A percentile compares a stretch with the other conserved stretches of the same genome.
These are phyloP conservation scores for Carex scoparia DNA, from an alignment of 176 grass and related monocot genomes.

Conservation along the genomic window DNA sequence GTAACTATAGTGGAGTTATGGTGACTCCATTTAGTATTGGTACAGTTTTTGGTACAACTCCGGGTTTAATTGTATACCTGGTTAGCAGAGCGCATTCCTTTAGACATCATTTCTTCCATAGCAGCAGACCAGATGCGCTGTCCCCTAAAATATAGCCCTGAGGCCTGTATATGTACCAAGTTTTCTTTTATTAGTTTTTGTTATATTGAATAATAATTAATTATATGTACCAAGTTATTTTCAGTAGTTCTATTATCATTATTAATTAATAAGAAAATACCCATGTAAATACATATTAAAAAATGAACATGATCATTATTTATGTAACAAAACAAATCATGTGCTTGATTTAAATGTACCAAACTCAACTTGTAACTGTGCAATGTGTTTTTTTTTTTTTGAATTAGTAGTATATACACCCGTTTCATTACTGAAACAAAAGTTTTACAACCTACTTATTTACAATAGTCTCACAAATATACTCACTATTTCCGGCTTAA, in stretches of 20 bases:
- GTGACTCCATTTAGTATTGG: background rate
- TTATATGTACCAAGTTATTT: background rate
- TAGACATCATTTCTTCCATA: constrained; percentile 62
- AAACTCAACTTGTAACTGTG: background rate
- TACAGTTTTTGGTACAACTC: background rate
- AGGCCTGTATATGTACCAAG: constrained; percentile 17
- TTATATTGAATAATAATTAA: background rate
- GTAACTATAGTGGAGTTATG: background rate
- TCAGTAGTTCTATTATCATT: background rate
- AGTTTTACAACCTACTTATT: too few species aligned
- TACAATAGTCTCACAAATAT: too few species aligned
- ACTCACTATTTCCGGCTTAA: too few species aligned
- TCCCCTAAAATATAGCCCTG: constrained; percentile 56
- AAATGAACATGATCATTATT: background rate
- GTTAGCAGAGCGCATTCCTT: constrained; percentile 51
- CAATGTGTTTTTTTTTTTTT: background rate
- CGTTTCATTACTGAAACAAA: too few species aligned
- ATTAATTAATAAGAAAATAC: background rate
- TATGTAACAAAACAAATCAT: constrained; percentile 14
- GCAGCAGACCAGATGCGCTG: constrained; percentile 68
- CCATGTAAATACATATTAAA: background rate
- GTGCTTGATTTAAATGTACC: constrained; percentile 16
- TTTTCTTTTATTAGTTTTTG: background rate
- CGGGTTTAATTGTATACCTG: constrained; percentile 25
- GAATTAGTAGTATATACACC: too few species aligned